phyloP scores from a whole-genome alignment of 1,284 basidiomycete species.

The Cyathus pygmaeus region DNA sequence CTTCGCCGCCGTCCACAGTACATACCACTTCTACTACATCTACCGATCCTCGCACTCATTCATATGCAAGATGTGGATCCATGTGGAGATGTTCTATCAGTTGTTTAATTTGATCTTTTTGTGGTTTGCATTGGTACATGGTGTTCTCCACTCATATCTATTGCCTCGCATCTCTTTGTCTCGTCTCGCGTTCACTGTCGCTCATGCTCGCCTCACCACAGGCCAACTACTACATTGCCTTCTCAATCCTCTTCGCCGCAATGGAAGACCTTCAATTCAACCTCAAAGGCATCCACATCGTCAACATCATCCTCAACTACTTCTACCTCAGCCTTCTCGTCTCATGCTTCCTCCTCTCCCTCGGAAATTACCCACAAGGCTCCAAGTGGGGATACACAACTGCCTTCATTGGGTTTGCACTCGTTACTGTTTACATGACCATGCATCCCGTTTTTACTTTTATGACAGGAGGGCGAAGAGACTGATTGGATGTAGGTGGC shows the following conservation, averaged over 20 bases:
- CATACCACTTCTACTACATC: slow-evolving; percentile 91
- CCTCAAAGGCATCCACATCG: slow-evolving; percentile 69
- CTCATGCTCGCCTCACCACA: slow-evolving; percentile 38
- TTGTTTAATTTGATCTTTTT: slow-evolving; percentile 90
- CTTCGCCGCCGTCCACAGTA: slow-evolving; percentile 93
- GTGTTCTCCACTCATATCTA: too few species aligned
- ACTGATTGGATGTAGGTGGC: slow-evolving; percentile 61
- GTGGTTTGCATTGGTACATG: slow-evolving; percentile 85
- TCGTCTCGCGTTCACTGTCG: background rate
- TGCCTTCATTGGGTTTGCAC: slow-evolving; percentile 84
- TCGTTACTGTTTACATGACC: slow-evolving; percentile 95
- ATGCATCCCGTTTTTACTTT: slow-evolving; percentile 53
- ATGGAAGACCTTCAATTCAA: slow-evolving; percentile 72
- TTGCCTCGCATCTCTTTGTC: too few species aligned
- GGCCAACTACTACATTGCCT: slow-evolving; percentile 93
- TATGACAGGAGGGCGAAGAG: slow-evolving; percentile 1
- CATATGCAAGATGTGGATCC: slow-evolving; percentile 91
- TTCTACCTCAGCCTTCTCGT: slow-evolving; percentile 88
- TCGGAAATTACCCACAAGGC: slow-evolving; percentile 94
- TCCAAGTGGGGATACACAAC: slow-evolving; percentile 84
- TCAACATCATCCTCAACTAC: slow-evolving; percentile 87
- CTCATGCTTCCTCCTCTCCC: slow-evolving; percentile 89
- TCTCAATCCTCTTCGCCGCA: slow-evolving; percentile 79
- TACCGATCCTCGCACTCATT: slow-evolving; percentile 90
- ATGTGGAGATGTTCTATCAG: slow-evolving; percentile 94